Evolutionary conservation across 2,329 filamentous ascomycete genomes (phyloP).

Genomic region (Didymella pinodella): DNA sequence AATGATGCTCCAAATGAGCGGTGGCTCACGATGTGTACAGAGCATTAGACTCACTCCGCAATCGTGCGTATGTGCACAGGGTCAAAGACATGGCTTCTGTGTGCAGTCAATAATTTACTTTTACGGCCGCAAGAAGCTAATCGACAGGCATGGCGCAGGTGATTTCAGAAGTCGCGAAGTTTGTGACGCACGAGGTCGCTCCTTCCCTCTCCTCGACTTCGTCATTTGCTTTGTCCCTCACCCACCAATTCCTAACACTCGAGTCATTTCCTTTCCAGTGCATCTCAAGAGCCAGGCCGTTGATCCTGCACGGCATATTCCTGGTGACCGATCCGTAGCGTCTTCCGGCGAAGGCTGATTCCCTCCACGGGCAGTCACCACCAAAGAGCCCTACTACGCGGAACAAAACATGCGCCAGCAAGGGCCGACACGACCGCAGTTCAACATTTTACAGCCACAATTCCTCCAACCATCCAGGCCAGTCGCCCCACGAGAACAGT

Average conservation of each 20-base stretch:
- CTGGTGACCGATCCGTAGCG: background rate
- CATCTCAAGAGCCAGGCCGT: too few species aligned
- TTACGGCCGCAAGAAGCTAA: background rate
- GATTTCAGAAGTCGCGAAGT: background rate
- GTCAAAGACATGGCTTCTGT: background rate
- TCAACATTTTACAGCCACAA: constrained; percentile 26
- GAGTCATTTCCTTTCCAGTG: background rate
- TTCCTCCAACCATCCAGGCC: constrained; percentile 21
- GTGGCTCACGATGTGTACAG: too few species aligned
- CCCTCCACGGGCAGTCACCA: background rate
- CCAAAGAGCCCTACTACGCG: constrained; percentile 1
- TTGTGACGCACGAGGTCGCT: constrained; percentile 6
- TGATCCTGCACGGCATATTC: background rate
- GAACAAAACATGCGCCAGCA: background rate
- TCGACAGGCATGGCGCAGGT: background rate
- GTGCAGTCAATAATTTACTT: background rate
- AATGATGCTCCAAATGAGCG: background rate
- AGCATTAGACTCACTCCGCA: background rate
- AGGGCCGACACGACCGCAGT: constrained; percentile 8
- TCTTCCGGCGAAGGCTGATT: background rate
- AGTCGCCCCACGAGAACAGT: constrained; percentile 34
- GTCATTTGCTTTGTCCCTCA: constrained; percentile 8
- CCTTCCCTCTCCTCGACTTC: constrained; percentile 37
- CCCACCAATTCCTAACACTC: constrained; percentile 11
- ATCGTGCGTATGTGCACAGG: too few species aligned